Evolutionary conservation across 2,329 filamentous ascomycete genomes (phyloP).

Genomic region (Hymenoscyphus occultus): DNA sequence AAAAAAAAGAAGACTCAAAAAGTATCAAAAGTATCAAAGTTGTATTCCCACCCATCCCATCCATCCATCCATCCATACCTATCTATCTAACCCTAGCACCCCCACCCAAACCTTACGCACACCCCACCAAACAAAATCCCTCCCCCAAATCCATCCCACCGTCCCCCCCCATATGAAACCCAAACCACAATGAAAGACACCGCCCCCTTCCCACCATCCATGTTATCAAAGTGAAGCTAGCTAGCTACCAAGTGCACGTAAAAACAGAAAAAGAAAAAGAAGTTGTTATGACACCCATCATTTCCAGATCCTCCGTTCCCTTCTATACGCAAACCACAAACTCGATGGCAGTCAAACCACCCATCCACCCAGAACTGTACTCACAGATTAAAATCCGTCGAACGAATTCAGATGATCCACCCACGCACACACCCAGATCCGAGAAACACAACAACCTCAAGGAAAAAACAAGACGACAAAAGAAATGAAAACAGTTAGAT

Average conservation of each 20-base stretch:
- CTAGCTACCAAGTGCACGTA: no score
- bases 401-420: neutral
- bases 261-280: no score
- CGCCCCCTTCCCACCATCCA: neutral
- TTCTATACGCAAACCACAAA: neutral
- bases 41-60: no score
- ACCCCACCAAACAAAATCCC: no score
- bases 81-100: no score
- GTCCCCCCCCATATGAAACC: no score
- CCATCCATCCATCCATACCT: no score
- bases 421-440: neutral
- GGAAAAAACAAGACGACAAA: conserved; percentile 7
- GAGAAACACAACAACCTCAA: neutral
- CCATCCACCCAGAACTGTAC: neutral
- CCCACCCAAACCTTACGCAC: no score
- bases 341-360: neutral
- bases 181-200: no score
- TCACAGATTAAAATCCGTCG: neutral
- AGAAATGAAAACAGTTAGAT: neutral
- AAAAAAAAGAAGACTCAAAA: no score
- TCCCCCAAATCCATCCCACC: no score
- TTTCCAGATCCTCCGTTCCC: neutral
- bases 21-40: no score
- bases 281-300: neutral
- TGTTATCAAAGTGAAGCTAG: neutral